These are phyloP conservation scores for Ophiostoma piceae DNA, from an alignment of 2,329 filamentous ascomycete species.

Conservation along the genomic window DNA sequence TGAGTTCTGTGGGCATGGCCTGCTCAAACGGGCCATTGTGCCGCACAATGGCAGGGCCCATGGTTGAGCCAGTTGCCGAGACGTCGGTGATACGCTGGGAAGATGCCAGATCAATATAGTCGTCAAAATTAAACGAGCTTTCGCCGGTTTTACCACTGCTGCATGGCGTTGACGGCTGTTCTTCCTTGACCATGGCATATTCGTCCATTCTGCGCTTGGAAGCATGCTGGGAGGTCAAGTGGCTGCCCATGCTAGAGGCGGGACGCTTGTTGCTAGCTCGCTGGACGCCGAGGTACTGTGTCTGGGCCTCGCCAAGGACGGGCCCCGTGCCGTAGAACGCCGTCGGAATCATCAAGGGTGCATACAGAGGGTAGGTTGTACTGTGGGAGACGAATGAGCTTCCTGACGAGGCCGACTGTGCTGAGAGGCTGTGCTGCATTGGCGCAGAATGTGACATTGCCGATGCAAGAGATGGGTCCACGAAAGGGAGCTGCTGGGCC, in stretches of 20 bases:
- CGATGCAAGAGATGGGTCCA: not conserved
- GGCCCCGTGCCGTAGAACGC: not conserved
- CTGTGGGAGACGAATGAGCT: slow-evolving; percentile 9
- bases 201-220: not conserved
- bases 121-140: slow-evolving; percentile 9
- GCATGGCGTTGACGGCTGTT: not conserved
- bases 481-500: not conserved
- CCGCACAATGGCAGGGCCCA: not conserved
- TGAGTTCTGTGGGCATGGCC: not conserved
- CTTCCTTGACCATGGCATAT: not conserved
- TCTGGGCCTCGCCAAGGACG: not conserved
- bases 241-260: not conserved
- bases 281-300: not conserved
- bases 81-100: not conserved
- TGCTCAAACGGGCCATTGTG: not conserved
- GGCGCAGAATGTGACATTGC: not conserved
- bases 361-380: slow-evolving; percentile 13
- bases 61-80: not conserved
- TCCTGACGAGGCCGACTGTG: not conserved
- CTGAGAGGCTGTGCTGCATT: slow-evolving; percentile 13
- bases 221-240: not conserved
- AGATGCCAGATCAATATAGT: slow-evolving; percentile 1
- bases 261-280: not conserved
- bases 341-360: not conserved
- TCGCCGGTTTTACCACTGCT: not conserved